A percentile compares a stretch with the other conserved stretches of the same genome.
These are phyloP conservation scores for Backusella tarrabulga DNA, from an alignment of 192 early-diverging fungal genomes.

Conservation along the genomic window DNA sequence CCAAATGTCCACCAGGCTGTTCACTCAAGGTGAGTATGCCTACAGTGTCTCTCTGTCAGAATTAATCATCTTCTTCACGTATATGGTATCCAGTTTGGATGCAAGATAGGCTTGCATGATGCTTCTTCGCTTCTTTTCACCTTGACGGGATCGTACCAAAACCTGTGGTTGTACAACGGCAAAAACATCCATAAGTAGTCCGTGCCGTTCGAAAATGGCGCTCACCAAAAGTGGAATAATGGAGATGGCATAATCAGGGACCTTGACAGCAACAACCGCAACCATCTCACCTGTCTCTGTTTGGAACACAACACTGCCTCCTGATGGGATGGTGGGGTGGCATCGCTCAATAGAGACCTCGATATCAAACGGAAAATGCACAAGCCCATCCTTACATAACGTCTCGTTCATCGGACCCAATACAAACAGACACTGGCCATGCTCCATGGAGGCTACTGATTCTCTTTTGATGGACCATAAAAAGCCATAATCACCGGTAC, in stretches of 20 bases:
- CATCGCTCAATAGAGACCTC: constrained; percentile 67
- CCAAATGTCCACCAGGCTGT: background rate
- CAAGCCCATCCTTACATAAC: constrained; percentile 63
- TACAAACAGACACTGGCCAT: constrained; percentile 68
- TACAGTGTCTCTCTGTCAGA: constrained; percentile 19
- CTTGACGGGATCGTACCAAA: constrained; percentile 61
- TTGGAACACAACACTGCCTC: constrained; percentile 29
- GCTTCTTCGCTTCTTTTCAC: constrained; percentile 62
- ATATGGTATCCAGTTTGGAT: background rate
- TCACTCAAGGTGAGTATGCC: background rate
- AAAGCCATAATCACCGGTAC: constrained; percentile 83
- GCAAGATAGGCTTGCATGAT: constrained; percentile 21
- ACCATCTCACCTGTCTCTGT: constrained; percentile 20
- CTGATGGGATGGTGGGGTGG: constrained; percentile 45
- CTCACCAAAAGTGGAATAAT: constrained; percentile 60
- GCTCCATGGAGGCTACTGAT: constrained; percentile 19
- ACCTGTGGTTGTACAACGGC: constrained; percentile 55
- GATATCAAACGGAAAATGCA: constrained; percentile 71
- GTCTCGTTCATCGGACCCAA: constrained; percentile 67
- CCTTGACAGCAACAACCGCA: constrained; percentile 21
- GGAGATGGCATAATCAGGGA: constrained; percentile 7
- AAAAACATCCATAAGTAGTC: constrained; percentile 69
- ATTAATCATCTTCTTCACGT: constrained; percentile 26
- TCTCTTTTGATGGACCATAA: constrained; percentile 55
- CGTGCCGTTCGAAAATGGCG: constrained; percentile 68